These are phyloP conservation scores for Vitis rotundifolia DNA, from an alignment of 164 flowering plant species.

Conservation along the genomic window DNA sequence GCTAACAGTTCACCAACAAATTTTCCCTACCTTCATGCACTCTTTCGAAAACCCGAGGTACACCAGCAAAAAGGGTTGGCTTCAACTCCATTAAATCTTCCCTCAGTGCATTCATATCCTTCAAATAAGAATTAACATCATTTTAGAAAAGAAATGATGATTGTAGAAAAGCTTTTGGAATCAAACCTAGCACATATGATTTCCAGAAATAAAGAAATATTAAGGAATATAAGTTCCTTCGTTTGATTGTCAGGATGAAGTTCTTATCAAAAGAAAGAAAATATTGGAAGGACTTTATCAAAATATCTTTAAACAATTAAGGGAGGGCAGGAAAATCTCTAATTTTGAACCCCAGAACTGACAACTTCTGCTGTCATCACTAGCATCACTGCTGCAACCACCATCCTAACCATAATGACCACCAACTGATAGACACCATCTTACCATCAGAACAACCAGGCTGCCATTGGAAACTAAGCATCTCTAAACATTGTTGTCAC, in stretches of 20 bases:
- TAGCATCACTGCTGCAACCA: neutral
- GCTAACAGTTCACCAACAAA: neutral
- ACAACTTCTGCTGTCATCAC: neutral
- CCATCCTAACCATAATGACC: neutral
- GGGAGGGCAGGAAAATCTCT: neutral
- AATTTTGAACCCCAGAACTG: neutral
- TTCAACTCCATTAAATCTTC: slow-evolving; percentile 89
- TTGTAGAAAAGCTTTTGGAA: neutral
- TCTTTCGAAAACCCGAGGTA: slow-evolving; percentile 87
- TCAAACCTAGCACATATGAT: neutral
- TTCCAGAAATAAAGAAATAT: too few species aligned
- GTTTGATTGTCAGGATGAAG: too few species aligned
- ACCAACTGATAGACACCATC: too few species aligned
- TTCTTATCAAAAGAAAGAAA: too few species aligned
- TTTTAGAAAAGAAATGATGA: neutral
- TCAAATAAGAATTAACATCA: slow-evolving; percentile 13
- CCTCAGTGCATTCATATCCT: slow-evolving; percentile 71
- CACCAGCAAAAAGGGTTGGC: slow-evolving; percentile 93
- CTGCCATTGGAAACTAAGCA: too few species aligned
- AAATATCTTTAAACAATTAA: neutral
- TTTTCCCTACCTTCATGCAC: slow-evolving; percentile 71
- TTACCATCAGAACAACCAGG: too few species aligned
- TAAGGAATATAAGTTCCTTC: too few species aligned
- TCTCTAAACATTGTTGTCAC: too few species aligned
- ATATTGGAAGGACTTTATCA: neutral